Evolutionary conservation across 83 land plant species (phyloP).

Genomic region (Picea abies): DNA sequence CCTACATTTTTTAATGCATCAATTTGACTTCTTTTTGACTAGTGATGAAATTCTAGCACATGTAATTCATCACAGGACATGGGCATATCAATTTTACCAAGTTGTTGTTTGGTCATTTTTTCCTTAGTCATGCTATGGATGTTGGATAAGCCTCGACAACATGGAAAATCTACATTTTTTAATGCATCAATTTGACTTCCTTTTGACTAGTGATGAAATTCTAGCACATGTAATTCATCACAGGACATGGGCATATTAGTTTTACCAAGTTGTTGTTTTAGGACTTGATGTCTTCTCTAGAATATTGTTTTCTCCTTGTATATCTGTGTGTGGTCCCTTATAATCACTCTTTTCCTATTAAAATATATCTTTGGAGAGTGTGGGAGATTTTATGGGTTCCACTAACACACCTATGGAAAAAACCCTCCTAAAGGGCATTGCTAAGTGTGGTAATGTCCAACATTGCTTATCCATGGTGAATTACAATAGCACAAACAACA

Average conservation of each 20-base stretch:
- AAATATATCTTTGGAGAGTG: neutral
- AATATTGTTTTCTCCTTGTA: slow-evolving; percentile 33
- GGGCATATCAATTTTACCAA: slow-evolving; percentile 45
- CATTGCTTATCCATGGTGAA: slow-evolving; percentile 32
- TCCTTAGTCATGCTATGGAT: too few relatives aligned
- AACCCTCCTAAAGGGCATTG: neutral
- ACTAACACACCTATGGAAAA: neutral
- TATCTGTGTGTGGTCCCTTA: slow-evolving; percentile 23
- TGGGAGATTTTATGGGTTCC: neutral
- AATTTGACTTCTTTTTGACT: slow-evolving; percentile 58
- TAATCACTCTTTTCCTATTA: slow-evolving; percentile 26
- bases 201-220: slow-evolving; percentile 50
- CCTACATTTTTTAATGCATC: slow-evolving; percentile 24
- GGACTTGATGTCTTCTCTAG: slow-evolving; percentile 52
- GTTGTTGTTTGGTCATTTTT: slow-evolving; percentile 21
- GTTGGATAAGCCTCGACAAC: too few relatives aligned
- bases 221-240: slow-evolving; percentile 23
- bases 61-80: slow-evolving; percentile 39
- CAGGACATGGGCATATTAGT: slow-evolving; percentile 43
- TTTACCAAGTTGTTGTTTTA: slow-evolving; percentile 41
- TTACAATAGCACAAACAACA: slow-evolving; percentile 26
- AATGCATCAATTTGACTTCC: slow-evolving; percentile 61
- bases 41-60: slow-evolving; percentile 32
- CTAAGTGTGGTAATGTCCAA: slow-evolving; percentile 25
- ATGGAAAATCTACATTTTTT: too few relatives aligned